Base-by-base conservation (phyloP, 352 stramenopile genomes). In the Achlya hypogyna region DNA sequence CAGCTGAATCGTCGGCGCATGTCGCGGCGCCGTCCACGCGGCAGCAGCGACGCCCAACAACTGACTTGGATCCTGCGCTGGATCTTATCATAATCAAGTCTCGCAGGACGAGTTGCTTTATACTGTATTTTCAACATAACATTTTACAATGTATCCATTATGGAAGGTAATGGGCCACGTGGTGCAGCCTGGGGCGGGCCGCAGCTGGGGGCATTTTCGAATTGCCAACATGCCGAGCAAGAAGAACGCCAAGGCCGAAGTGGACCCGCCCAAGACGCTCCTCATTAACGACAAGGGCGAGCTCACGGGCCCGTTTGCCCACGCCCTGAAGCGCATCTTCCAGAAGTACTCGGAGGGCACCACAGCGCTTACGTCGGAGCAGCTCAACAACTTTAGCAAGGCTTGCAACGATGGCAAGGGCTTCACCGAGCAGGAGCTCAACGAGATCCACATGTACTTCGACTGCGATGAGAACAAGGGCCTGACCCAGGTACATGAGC, bases 381-480 rank as follows among this genome's bases (percentile, higher is more conserved):
- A 94, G 77, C 82, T 94, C 63, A 87, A 86, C 74, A 82, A 88
- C 22, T 94, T 94, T 63, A 91, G 82, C 82, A 90, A 89, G 78
- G 89, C 88, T 68, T 94, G 86, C 72, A 94, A 94, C 71, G 78
- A 93, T 67, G 84, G 84, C 74, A 91, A 84, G 69, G 78, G 81
- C n/a, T 95, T 95, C 75, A 91, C 84, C 63, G 81, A 91, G 65
- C 78, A 82, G 35, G 86, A 95, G 75, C 91, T 95, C 75, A 90
- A 92, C 76, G 86, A 95, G 76, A 95, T 95, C 74, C 84, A 95
- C 81, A 93, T 83, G 43, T 95, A 95, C 75, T 95, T 95, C 74
- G 82, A 95, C 74, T 95, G 86, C 73, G 84, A 95, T 68, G 86
- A 95, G 74, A 94, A 94, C 77, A 91, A 92, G 78, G 84, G 84